phyloP scores from a whole-genome alignment of 2,329 filamentous ascomycete species.

The Talaromyces atroroseus region DNA sequence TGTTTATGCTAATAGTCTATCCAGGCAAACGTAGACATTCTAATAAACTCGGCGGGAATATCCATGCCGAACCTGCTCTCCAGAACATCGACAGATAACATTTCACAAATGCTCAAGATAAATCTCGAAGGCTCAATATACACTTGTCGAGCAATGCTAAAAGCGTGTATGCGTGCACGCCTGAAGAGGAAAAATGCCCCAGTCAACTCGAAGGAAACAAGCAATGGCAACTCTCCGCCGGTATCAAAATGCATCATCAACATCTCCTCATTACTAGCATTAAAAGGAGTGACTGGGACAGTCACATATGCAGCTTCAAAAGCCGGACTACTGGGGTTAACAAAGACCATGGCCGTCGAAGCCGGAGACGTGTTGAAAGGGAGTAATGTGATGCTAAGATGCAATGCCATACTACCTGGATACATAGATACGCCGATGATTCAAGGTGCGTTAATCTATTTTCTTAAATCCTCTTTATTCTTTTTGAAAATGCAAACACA shows the following conservation, averaged over 20 bases:
- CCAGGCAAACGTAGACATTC: constrained; percentile 46
- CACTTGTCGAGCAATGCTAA: constrained; percentile 34
- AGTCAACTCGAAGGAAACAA: constrained; percentile 43
- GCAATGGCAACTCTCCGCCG: constrained; percentile 24
- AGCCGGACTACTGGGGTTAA: constrained; percentile 65
- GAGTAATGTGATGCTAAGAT: constrained; percentile 55
- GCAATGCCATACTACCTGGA: constrained; percentile 76
- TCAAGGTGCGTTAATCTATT: constrained; percentile 22
- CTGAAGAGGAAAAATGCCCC: constrained; percentile 19
- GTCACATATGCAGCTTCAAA: constrained; percentile 74
- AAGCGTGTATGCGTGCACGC: constrained; percentile 29
- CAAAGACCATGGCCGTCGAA: constrained; percentile 31
- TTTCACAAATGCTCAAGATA: constrained; percentile 58
- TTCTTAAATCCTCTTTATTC: not conserved
- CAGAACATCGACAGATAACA: constrained; percentile 44
- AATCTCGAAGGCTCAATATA: constrained; percentile 56
- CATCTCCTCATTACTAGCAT: constrained; percentile 68
- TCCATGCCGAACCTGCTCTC: constrained; percentile 61
- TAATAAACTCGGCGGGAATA: constrained; percentile 77
- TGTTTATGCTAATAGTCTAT: not conserved
- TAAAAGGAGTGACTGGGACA: constrained; percentile 63
- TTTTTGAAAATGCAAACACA: not conserved
- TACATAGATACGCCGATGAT: constrained; percentile 82
- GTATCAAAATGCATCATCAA: constrained; percentile 74
- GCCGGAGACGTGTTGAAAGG: constrained; percentile 50